These are phyloP conservation scores for Piper longum DNA, from an alignment of 164 flowering plant species.

Conservation along the genomic window DNA sequence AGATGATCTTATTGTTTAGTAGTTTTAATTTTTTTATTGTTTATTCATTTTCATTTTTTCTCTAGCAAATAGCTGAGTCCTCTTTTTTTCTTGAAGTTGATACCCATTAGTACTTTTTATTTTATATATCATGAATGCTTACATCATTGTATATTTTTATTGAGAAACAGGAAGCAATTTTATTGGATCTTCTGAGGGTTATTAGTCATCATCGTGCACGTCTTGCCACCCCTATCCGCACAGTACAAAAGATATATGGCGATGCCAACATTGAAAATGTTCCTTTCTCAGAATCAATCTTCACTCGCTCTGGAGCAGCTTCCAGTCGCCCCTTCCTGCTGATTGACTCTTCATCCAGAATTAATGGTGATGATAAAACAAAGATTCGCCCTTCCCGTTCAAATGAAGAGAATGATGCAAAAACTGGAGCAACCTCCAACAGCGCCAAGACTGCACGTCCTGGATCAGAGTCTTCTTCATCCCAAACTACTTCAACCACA, in stretches of 20 bases:
- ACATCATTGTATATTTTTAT: too few species aligned
- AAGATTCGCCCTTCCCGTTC: slow-evolving; percentile 24
- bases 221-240: slow-evolving; percentile 92
- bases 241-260: slow-evolving; percentile 64
- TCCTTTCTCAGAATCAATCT: slow-evolving; percentile 37
- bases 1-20: not conserved
- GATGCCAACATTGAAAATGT: slow-evolving; percentile 37
- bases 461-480: slow-evolving; percentile 7
- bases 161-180: slow-evolving; percentile 63
- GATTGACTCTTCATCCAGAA: slow-evolving; percentile 40
- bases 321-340: slow-evolving; percentile 27
- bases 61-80: too few species aligned
- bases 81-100: too few species aligned
- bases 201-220: slow-evolving; percentile 92
- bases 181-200: slow-evolving; percentile 87
- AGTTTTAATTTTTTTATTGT: too few species aligned
- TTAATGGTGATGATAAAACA: slow-evolving; percentile 34
- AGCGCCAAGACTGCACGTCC: slow-evolving; percentile 3
- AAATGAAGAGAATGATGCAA: slow-evolving; percentile 31
- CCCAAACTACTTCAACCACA: slow-evolving; percentile 7
- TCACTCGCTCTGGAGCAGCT: slow-evolving; percentile 17
- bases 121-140: too few species aligned
- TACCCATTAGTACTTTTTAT: too few species aligned
- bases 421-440: slow-evolving; percentile 1
- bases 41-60: too few species aligned